Conservation (phyloP, 805 yeast species). For the Naumovozyma baii region DNA sequence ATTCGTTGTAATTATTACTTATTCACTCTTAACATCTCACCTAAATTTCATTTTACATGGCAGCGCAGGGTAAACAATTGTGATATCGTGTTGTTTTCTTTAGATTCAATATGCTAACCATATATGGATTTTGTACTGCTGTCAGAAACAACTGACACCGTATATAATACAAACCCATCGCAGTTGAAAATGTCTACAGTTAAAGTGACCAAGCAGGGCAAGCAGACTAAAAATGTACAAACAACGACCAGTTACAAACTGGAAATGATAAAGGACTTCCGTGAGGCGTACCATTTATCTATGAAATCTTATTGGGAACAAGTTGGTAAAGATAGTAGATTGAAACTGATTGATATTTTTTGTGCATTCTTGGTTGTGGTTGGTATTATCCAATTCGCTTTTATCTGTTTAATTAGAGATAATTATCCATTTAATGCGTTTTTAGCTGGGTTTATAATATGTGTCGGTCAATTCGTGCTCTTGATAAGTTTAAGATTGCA, state of each 20-base stretch:
- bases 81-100: no score
- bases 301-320: conserved; percentile 17
- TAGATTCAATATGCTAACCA: no score
- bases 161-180: no score
- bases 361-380: conserved; percentile 61
- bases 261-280: conserved; percentile 15
- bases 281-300: conserved; percentile 21
- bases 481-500: conserved; percentile 78
- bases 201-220: neutral
- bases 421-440: conserved; percentile 96
- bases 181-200: no score
- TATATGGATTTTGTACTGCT: no score
- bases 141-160: no score
- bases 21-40: no score
- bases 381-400: conserved; percentile 71
- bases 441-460: conserved; percentile 80
- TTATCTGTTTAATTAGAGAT: conserved; percentile 62
- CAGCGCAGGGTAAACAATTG: no score
- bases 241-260: no score
- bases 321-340: conserved; percentile 33
- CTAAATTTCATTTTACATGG: no score
- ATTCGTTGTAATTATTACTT: no score
- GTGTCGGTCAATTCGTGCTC: conserved; percentile 93
- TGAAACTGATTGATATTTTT: conserved; percentile 68
- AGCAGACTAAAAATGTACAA: conserved; percentile 5